Evolutionary conservation across 176 grass and related monocot species (phyloP).

Genomic region (Musa beccarii): DNA sequence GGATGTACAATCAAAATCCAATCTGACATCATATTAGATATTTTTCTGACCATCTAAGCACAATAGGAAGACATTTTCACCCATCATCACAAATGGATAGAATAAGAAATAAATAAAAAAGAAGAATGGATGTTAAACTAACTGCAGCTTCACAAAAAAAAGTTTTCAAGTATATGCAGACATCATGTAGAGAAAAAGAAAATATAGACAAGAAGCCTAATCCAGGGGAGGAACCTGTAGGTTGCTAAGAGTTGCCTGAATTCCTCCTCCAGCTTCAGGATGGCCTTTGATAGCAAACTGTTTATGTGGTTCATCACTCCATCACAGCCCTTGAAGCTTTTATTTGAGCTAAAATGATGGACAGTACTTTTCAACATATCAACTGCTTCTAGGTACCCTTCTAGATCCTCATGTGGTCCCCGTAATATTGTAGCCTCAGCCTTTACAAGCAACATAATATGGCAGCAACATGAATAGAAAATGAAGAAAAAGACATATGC

Average conservation of each 20-base stretch:
- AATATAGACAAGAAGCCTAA: neutral
- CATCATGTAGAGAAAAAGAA: neutral
- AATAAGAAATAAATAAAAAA: neutral
- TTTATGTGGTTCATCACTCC: conserved; percentile 58
- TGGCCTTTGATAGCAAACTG: conserved; percentile 56
- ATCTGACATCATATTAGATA: neutral
- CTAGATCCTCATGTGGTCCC: conserved; percentile 90
- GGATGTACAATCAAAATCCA: neutral
- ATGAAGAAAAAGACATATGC: neutral
- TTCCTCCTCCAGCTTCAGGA: conserved; percentile 74
- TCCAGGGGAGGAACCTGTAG: conserved; percentile 32
- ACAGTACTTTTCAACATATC: conserved; percentile 63
- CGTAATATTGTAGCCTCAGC: conserved; percentile 73
- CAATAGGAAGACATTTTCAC: neutral
- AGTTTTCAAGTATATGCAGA: neutral
- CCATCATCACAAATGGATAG: neutral
- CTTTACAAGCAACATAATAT: conserved; percentile 16
- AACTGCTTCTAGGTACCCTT: conserved; percentile 76
- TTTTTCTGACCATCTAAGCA: neutral
- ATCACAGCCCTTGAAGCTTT: conserved; percentile 68
- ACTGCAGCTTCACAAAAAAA: neutral
- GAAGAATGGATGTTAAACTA: neutral
- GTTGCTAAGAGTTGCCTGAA: conserved; percentile 63
- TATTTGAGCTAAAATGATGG: conserved; percentile 61
- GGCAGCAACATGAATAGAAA: neutral